A percentile compares a stretch with the other conserved stretches of the same genome.
These are phyloP conservation scores for Russula foetens DNA, from an alignment of 768 basidiomycete species.

Conservation along the genomic window DNA sequence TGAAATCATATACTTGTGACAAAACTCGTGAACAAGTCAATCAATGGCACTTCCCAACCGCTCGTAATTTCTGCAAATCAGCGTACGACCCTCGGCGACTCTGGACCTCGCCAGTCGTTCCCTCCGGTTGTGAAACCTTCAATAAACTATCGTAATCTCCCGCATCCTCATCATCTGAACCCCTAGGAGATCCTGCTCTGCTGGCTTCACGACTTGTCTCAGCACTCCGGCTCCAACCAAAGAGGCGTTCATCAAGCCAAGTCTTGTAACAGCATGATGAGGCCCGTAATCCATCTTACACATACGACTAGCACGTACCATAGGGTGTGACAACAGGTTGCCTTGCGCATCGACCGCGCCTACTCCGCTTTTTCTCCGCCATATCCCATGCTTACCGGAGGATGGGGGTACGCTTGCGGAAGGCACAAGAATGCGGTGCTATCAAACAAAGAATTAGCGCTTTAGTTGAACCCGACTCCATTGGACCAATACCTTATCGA, in stretches of 20 bases:
- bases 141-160: constrained; percentile 91
- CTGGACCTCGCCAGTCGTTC: not conserved
- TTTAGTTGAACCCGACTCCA: not conserved
- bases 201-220: constrained; percentile 47
- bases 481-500: constrained; percentile 53
- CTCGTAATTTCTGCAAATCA: constrained; percentile 64
- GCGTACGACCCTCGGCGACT: constrained; percentile 72
- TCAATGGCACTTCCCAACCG: not conserved
- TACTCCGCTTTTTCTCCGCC: constrained; percentile 67
- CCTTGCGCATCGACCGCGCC: constrained; percentile 78
- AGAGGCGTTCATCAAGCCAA: constrained; percentile 88
- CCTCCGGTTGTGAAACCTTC: constrained; percentile 25
- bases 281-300: not conserved
- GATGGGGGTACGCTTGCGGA: constrained; percentile 81
- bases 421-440: constrained; percentile 62
- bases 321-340: constrained; percentile 76
- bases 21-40: not conserved
- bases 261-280: constrained; percentile 31
- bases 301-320: constrained; percentile 38
- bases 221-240: constrained; percentile 79
- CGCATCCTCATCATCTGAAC: constrained; percentile 78
- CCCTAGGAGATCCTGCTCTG: constrained; percentile 60
- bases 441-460: not conserved
- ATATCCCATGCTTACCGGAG: constrained; percentile 60
- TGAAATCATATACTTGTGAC: not conserved